Evolutionary conservation across 257 asterid species (phyloP), one percentile per base, ranked within the genome.

Genomic region (Oldenlandia corymbosa): DNA sequence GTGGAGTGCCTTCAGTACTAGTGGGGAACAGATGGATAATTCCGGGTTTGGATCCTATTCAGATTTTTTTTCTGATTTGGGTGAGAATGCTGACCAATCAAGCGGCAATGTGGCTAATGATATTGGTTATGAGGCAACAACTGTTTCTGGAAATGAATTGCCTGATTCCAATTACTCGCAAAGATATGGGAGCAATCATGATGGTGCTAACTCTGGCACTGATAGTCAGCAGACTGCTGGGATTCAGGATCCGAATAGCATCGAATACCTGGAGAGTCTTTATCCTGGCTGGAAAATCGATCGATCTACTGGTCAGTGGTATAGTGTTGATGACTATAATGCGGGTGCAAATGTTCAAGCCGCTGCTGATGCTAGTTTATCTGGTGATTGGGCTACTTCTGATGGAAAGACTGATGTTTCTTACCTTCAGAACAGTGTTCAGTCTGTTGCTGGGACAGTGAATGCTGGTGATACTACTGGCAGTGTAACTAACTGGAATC

Each of bases 271-370:
- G 95, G 99, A 93, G 70, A 84, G 65, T 64, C 89, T 72, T 34
- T 90, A 89, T 81, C 96, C 99, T 0, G 96, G 99, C 37, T 93
- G 99, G 99, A 87, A 79, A 75, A 78, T 70, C 73, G 91, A 93
- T 71, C 71, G 70, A 3, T 63, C 48, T 71, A 84, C 91, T 43
- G 94, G 96, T 46, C 86, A 87, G 68, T 93, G 99, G 99, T 90
- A 87, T 83, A 90, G 82, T 82, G 70, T 83, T 43, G 88, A 78
- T 76, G 83, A 73, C 54, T 76, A 74, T 73, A 75, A 77, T 58
- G 62, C 73, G 30, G 62, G 76, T 45, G 58, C 75, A 41, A 64
- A 68, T 70, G 65, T 57, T 57, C 83, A 76, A 56, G 80, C 73
- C 24, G 75, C 55, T 71, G 56, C 59, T 0, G 73, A 66, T 55